Conservation (phyloP, 495 filamentous ascomycete genomes). For the Neurospora sublineolata region DNA sequence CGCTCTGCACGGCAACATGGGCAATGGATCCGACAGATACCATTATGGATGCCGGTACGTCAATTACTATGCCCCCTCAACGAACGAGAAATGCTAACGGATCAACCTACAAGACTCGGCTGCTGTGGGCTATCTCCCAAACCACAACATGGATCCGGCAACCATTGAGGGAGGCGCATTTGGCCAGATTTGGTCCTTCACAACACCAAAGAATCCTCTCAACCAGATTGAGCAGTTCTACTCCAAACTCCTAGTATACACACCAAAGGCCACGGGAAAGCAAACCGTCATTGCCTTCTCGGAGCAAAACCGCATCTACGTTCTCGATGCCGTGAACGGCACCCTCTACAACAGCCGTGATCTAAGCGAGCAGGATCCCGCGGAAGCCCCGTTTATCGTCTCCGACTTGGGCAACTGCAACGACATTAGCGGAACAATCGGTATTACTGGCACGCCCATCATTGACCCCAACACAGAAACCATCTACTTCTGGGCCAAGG, state of each 20-base stretch:
- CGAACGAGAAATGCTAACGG: not conserved
- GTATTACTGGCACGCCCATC: conserved; percentile 28
- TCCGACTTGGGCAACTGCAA: conserved; percentile 9
- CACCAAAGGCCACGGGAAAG: conserved; percentile 12
- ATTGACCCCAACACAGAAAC: conserved; percentile 27
- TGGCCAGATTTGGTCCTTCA: conserved; percentile 10
- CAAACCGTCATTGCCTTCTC: conserved; percentile 20
- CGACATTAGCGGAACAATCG: conserved; percentile 14
- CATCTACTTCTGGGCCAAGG: conserved; percentile 30
- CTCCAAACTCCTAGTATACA: conserved; percentile 21
- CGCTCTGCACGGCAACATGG: conserved; percentile 6
- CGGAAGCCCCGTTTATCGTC: conserved; percentile 13
- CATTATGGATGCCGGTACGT: conserved; percentile 8
- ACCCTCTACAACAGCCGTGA: conserved; percentile 9
- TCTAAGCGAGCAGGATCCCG: not conserved
- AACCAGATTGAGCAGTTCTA: conserved; percentile 12
- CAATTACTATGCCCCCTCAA: no score
- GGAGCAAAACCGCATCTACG: conserved; percentile 21
- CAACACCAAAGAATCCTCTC: not conserved
- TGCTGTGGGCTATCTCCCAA: conserved; percentile 7
- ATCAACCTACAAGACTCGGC: conserved; percentile 1
- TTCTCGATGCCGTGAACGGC: conserved; percentile 21
- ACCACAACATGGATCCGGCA: conserved; percentile 9
- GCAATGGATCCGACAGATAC: conserved; percentile 7
- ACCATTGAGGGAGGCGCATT: conserved; percentile 5